These are phyloP conservation scores for Coemansia sp. DNA, from an alignment of 192 early-diverging fungal genomes.

Conservation along the genomic window DNA sequence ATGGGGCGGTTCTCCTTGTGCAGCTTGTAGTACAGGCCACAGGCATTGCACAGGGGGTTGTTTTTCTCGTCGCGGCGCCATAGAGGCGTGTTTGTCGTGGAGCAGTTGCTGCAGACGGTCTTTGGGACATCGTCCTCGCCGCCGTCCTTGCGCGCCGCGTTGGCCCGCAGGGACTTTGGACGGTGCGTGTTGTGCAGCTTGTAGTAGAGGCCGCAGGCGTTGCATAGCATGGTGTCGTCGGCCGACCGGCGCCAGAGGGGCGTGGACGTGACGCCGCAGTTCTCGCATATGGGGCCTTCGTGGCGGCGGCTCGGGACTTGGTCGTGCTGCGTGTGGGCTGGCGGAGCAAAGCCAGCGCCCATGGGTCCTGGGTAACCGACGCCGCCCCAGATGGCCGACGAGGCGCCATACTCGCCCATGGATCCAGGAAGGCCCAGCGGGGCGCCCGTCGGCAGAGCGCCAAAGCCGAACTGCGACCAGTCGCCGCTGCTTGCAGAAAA, in stretches of 20 bases:
- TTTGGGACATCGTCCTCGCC: slow-evolving; percentile 39
- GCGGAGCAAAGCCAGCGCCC: background rate
- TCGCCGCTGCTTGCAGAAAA: slow-evolving; percentile 47
- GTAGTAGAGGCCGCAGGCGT: too few relatives aligned
- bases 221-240: slow-evolving; percentile 88
- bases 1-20: slow-evolving; percentile 89
- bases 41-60: slow-evolving; percentile 95
- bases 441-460: slow-evolving; percentile 23
- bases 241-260: slow-evolving; percentile 87
- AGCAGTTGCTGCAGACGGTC: slow-evolving; percentile 73
- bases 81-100: slow-evolving; percentile 83
- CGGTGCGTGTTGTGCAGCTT: slow-evolving; percentile 87
- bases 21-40: too few relatives aligned
- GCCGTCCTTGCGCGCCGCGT: slow-evolving; percentile 60
- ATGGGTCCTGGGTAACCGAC: slow-evolving; percentile 34
- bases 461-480: slow-evolving; percentile 50
- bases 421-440: slow-evolving; percentile 28
- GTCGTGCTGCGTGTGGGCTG: slow-evolving; percentile 10
- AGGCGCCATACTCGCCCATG: slow-evolving; percentile 34
- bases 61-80: slow-evolving; percentile 91
- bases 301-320: slow-evolving; percentile 21
- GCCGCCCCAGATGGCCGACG: slow-evolving; percentile 41
- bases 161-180: slow-evolving; percentile 79
- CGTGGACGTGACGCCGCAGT: slow-evolving; percentile 80
- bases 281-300: slow-evolving; percentile 59